phyloP scores from a whole-genome alignment of 2,329 filamentous ascomycete genomes.

The Zarea fungicola region DNA sequence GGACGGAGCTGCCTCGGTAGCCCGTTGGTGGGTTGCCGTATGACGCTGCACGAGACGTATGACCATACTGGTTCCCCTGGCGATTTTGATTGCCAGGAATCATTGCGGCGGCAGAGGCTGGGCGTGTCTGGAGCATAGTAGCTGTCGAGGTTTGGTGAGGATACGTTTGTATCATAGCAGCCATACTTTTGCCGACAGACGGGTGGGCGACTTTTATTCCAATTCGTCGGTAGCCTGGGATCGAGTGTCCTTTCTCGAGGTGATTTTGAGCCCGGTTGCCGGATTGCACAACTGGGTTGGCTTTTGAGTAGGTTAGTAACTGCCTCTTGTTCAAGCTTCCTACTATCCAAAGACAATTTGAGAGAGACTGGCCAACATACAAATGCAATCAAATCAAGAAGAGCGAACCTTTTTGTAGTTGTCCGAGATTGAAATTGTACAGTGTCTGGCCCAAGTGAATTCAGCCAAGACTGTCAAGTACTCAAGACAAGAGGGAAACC shows the following conservation, averaged over 20 bases:
- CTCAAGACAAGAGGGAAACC: constrained; percentile 2
- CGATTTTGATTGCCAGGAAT: constrained; percentile 49
- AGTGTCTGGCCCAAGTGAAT: neutral
- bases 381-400: no score
- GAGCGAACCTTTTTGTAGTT: no score
- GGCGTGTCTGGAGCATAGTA: constrained; percentile 71
- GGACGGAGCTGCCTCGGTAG: constrained; percentile 52
- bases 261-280: no score
- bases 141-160: constrained; percentile 69
- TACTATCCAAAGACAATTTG: no score
- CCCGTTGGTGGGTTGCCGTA: constrained; percentile 34
- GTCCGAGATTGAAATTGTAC: no score
- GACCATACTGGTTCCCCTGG: constrained; percentile 45
- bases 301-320: no score
- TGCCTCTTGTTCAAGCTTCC: no score
- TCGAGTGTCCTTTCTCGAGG: no score
- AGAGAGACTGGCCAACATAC: no score
- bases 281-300: no score
- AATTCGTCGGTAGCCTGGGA: no score
- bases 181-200: constrained; percentile 53
- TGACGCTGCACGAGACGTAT: constrained; percentile 14
- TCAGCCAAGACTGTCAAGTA: neutral
- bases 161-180: constrained; percentile 77
- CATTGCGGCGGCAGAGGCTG: constrained; percentile 46
- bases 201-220: neutral